Conservation (phyloP, 331 rosid species). For the Malus hybrid region DNA sequence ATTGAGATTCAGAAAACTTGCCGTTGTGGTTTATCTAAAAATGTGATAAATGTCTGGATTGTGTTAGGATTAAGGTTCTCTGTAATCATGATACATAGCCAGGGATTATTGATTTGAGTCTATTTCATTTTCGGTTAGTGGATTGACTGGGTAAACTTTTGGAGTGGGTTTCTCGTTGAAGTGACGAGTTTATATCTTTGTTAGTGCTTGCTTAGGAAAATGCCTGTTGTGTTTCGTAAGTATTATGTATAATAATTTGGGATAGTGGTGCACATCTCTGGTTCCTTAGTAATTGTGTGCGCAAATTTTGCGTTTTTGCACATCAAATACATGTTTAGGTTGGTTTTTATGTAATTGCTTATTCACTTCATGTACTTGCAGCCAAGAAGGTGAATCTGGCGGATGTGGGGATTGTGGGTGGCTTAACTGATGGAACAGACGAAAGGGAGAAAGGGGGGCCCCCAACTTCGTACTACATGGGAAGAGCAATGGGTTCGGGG, state of each 20-base stretch:
- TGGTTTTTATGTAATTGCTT: slow-evolving; percentile 7
- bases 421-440: slow-evolving; percentile 60
- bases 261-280: background rate
- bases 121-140: background rate
- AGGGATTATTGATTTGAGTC: background rate
- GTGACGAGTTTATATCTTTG: background rate
- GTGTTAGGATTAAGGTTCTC: background rate
- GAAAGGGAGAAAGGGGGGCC: slow-evolving; percentile 84
- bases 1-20: background rate
- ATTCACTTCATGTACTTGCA: slow-evolving; percentile 29
- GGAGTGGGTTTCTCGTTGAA: background rate
- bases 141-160: background rate
- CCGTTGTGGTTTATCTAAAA: background rate
- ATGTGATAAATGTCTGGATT: background rate
- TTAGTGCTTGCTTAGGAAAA: background rate
- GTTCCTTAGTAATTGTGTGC: background rate
- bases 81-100: background rate
- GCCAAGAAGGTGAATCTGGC: slow-evolving; percentile 79
- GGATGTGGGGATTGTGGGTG: slow-evolving; percentile 86
- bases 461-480: slow-evolving; percentile 66
- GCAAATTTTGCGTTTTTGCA: background rate
- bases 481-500: slow-evolving; percentile 93
- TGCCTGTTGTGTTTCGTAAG: background rate
- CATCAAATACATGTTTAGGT: background rate
- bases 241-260: background rate